Percentiles rank a stretch among this genome's conserved stretches.
These are phyloP conservation scores for Cyberlindnera saturnus DNA, from an alignment of 805 yeast genomes.

Conservation along the genomic window DNA sequence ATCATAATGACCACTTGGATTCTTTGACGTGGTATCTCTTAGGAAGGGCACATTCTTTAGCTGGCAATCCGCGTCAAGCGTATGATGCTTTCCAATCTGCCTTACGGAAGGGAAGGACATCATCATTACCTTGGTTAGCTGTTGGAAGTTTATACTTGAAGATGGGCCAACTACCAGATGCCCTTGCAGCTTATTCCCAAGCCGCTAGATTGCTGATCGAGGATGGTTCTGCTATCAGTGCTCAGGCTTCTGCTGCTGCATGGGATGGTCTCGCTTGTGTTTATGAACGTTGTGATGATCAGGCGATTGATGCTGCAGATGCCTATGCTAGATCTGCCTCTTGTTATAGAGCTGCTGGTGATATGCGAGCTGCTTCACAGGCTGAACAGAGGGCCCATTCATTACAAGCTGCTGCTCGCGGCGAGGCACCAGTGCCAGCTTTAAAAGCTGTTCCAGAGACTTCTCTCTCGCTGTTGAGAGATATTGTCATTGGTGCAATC, in stretches of 20 bases:
- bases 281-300: conserved; percentile 58
- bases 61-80: conserved; percentile 43
- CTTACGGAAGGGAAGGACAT: conserved; percentile 42
- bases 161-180: conserved; percentile 56
- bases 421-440: conserved; percentile 39
- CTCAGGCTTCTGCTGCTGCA: conserved; percentile 43
- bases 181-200: conserved; percentile 62
- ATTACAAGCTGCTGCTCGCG: conserved; percentile 36
- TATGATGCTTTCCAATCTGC: conserved; percentile 53
- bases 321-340: conserved; percentile 48
- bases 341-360: conserved; percentile 43
- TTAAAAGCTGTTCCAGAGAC: conserved; percentile 43
- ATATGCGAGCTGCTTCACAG: conserved; percentile 33
- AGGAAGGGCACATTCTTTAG: conserved; percentile 44
- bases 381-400: conserved; percentile 39
- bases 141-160: conserved; percentile 56
- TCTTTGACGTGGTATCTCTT: conserved; percentile 52
- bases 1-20: conserved; percentile 28
- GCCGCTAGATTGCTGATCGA: conserved; percentile 49
- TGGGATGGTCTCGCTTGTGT: conserved; percentile 64
- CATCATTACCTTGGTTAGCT: conserved; percentile 62
- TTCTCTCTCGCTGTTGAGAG: conserved; percentile 31
- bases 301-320: conserved; percentile 52
- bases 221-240: conserved; percentile 35
- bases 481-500: conserved; percentile 20